Evolutionary conservation across 345 rosid species (phyloP), one percentile per base, ranked within the genome.

Genomic region (Murraya koenigii): DNA sequence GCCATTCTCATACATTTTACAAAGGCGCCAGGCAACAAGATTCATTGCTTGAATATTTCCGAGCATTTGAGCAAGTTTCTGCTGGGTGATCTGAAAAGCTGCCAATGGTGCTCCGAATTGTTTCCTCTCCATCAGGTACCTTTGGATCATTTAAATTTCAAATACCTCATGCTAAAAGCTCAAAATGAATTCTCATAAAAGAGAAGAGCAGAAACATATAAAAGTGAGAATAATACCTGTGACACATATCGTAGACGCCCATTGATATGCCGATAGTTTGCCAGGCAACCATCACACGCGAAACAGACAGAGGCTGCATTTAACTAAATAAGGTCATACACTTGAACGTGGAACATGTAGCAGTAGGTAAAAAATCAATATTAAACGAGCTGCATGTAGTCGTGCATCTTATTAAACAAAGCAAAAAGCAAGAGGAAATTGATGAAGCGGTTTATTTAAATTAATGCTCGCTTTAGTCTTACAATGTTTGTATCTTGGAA

Each of bases 91-190:
- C 79, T 91, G 98, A 82, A 92, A 94, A 74, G 99, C 92, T 66
- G 97, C 99, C 86, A 96, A 80, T 32, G 97, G 98, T 74, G 94
- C 98, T 88, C 97, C 97, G 83, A 96, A 96, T 86, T 94, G 99
- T 84, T 90, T 91, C 82, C 99, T 90, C 91, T 96, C 98, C 83
- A 84, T 87, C 71, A 92, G 83, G 80, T 96, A 96, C 88, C 98
- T 95, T 77, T 8, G 26, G 77, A 76, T 59, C 55, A 60, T 35
- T 44, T 59, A 85, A 80, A 65, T 75, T 76, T 69, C 41, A 72
- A 71, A 65, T 54, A 26, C 1, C 26, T 38, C 65, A 61, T n/a
- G 38, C 9, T 7, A 13, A 54, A 59, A 59, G 30, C 82, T 76
- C 59, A 20, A 30, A 56, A 66, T 41, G 54, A 49, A 71, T 36